Percentiles rank a stretch among this genome's conserved stretches.
These are phyloP conservation scores for Ophiostoma pallidulum DNA, from an alignment of 2,329 filamentous ascomycete species.

Conservation along the genomic window DNA sequence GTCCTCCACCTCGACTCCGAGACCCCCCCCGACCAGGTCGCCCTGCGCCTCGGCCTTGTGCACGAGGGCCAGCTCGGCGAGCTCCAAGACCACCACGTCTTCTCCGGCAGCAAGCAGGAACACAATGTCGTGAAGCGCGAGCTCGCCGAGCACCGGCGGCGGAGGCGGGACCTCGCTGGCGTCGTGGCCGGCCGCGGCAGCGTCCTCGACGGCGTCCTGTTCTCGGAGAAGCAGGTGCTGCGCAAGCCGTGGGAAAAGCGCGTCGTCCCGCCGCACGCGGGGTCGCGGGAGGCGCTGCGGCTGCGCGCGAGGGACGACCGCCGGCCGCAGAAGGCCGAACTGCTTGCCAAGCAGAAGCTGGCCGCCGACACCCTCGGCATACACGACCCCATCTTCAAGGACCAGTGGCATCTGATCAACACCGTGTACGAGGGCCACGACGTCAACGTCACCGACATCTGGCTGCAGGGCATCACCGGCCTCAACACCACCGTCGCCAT, in stretches of 20 bases:
- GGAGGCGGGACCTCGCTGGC: slow-evolving; percentile 45
- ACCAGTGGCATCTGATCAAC: slow-evolving; percentile 96
- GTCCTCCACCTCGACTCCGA: slow-evolving; percentile 70
- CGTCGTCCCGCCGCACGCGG: slow-evolving; percentile 27
- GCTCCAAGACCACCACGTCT: slow-evolving; percentile 74
- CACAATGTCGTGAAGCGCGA: slow-evolving; percentile 49
- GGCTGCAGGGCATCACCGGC: slow-evolving; percentile 84
- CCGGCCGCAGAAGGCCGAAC: slow-evolving; percentile 29
- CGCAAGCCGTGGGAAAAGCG: slow-evolving; percentile 46
- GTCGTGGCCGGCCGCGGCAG: slow-evolving; percentile 32
- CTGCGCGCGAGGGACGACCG: no score
- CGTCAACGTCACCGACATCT: slow-evolving; percentile 90
- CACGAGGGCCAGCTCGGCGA: slow-evolving; percentile 76
- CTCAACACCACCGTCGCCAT: slow-evolving; percentile 84
- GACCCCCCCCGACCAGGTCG: slow-evolving; percentile 58
- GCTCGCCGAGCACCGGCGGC: slow-evolving; percentile 44
- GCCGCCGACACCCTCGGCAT: slow-evolving; percentile 64
- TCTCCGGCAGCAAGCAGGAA: slow-evolving; percentile 58
- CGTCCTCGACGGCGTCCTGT: slow-evolving; percentile 63
- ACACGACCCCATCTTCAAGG: slow-evolving; percentile 77
- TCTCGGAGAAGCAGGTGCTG: slow-evolving; percentile 63
- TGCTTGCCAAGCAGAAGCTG: slow-evolving; percentile 47
- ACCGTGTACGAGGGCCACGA: slow-evolving; percentile 73
- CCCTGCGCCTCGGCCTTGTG: slow-evolving; percentile 60
- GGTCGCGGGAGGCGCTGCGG: not conserved